Conservation (phyloP, 164 flowering plant species). For the Cinnamomum chago region DNA sequence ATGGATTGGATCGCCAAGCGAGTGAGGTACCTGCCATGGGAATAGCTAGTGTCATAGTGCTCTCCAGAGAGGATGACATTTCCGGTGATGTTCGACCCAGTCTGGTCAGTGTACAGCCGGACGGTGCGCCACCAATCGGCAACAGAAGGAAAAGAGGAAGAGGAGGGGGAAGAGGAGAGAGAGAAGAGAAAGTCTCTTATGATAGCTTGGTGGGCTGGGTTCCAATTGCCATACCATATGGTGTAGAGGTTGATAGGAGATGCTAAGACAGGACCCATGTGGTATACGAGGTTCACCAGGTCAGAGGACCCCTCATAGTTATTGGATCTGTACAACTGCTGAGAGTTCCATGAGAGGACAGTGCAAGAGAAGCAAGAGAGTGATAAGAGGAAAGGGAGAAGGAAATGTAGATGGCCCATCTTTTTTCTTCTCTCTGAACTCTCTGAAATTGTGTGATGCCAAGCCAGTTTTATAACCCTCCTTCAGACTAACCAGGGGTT, state of each 20-base stretch:
- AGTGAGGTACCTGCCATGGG: conserved; percentile 47
- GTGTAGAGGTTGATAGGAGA: conserved; percentile 45
- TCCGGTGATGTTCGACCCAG: conserved; percentile 51
- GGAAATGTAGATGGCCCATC: conserved; percentile 3
- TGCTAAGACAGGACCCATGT: conserved; percentile 75
- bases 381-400: conserved; percentile 15
- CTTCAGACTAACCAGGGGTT: not conserved
- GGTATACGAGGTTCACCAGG: conserved; percentile 54
- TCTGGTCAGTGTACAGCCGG: conserved; percentile 63
- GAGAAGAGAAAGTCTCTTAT: conserved; percentile 60
- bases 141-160: conserved; percentile 37
- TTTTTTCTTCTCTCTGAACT: not conserved
- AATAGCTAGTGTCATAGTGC: conserved; percentile 36
- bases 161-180: conserved; percentile 33
- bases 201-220: conserved; percentile 38
- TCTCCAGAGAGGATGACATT: conserved; percentile 38
- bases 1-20: conserved; percentile 48
- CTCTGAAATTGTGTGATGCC: not conserved
- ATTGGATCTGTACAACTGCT: conserved; percentile 20
- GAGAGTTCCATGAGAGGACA: conserved; percentile 26
- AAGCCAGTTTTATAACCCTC: not conserved
- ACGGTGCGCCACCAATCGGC: conserved; percentile 66
- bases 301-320: conserved; percentile 66
- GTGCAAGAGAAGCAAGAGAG: conserved; percentile 13
- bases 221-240: conserved; percentile 78